Percentiles rank a stretch among this genome's conserved stretches.
phyloP scores from a whole-genome alignment of 2,329 filamentous ascomycete genomes.

The Aspergillus flavus region DNA sequence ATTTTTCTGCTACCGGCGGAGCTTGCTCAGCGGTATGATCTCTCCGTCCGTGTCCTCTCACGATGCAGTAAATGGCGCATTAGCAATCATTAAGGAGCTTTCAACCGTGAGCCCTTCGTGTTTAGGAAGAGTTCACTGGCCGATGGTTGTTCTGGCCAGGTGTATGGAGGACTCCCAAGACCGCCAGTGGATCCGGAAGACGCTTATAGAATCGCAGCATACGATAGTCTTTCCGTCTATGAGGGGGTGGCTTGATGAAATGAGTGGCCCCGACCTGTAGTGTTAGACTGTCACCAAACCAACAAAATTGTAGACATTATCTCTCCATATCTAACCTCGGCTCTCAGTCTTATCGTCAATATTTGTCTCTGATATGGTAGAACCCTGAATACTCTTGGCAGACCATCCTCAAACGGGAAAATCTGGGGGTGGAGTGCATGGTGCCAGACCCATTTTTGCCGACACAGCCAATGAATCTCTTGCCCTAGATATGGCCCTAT shows the following conservation, averaged over 20 bases:
- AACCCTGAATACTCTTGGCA: background rate
- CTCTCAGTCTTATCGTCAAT: background rate
- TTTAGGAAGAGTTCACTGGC: background rate
- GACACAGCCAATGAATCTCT: background rate
- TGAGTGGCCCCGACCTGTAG: background rate
- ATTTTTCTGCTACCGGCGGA: background rate
- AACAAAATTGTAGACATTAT: background rate
- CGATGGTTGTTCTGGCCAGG: background rate
- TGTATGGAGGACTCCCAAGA: background rate
- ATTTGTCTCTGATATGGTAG: background rate
- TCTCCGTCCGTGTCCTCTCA: background rate
- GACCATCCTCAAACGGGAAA: background rate
- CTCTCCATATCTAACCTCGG: background rate
- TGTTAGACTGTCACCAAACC: too few relatives aligned
- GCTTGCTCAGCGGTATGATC: background rate
- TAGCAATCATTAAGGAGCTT: background rate
- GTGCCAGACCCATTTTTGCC: background rate
- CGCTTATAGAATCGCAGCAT: background rate
- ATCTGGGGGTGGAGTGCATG: background rate
- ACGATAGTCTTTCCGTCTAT: background rate
- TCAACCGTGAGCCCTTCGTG: background rate
- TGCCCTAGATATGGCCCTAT: background rate
- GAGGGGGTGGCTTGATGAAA: background rate
- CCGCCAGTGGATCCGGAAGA: background rate
- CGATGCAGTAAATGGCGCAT: background rate